phyloP scores from a whole-genome alignment of 306 rosid species.

The Cucurbita maxima region DNA sequence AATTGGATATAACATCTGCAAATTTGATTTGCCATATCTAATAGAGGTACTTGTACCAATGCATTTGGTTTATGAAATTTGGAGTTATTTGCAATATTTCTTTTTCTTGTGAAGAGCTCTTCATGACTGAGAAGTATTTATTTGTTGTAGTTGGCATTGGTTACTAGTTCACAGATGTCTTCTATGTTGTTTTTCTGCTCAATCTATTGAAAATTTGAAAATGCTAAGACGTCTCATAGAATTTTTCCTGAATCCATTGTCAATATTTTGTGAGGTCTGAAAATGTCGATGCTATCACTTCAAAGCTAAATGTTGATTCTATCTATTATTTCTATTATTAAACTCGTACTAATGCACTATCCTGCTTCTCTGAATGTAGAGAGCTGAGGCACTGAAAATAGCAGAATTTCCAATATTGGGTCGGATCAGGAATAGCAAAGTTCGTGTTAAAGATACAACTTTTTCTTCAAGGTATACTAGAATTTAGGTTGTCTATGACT shows the following conservation, averaged over 20 bases:
- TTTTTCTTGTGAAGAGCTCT: background rate
- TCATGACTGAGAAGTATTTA: background rate
- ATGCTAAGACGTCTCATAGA: background rate
- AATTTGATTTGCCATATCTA: slow-evolving; percentile 93
- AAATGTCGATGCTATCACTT: background rate
- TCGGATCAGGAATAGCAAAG: slow-evolving; percentile 75
- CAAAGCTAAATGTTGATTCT: background rate
- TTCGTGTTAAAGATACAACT: slow-evolving; percentile 84
- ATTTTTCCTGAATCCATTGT: background rate
- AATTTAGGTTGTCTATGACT: background rate
- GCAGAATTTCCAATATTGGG: slow-evolving; percentile 85
- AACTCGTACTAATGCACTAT: background rate
- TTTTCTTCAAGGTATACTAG: slow-evolving; percentile 72
- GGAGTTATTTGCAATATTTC: background rate
- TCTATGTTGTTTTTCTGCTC: background rate
- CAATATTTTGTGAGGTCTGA: background rate
- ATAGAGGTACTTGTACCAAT: slow-evolving; percentile 43
- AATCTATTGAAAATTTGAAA: background rate
- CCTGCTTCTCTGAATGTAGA: slow-evolving; percentile 29
- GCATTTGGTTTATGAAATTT: background rate
- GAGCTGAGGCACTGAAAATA: slow-evolving; percentile 66
- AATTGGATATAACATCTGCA: slow-evolving; percentile 96
- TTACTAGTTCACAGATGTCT: background rate
- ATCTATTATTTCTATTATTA: background rate
- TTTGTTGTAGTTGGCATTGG: background rate